Evolutionary conservation across 2,329 filamentous ascomycete species (phyloP), one percentile per base, ranked within the genome.

Genomic region (Periglandula ipomoeae): DNA sequence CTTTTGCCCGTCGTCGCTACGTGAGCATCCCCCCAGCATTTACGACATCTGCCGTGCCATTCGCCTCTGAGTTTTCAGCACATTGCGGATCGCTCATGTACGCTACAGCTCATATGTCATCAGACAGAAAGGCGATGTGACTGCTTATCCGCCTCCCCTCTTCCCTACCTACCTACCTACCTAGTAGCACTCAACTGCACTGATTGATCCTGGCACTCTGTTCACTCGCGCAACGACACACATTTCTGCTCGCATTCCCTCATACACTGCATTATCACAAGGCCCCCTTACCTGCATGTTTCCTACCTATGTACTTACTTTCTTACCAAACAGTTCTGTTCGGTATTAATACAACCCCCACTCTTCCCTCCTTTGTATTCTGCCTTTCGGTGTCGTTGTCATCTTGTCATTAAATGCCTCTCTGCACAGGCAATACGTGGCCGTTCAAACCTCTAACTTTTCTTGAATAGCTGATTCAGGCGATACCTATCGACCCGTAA

Each of bases 401-500:
- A 19, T 50, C 38, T 19, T 48, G 23, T 48, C 23, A 22, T 46
- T 37, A 46, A 41, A 35, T 30, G 26, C 40, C 27, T 49, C 30
- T 42, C 41, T 24, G 37, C 23, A 10, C 20, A 23, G 38, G 32
- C 40, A 40, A 38, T 6, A 27, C 38, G 10, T 23, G 30, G 19
- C 39, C 56, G 57, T 55, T 57, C 51, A 50, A 52, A 51, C 54
- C 63, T 71, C 69, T 75, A 69, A 72, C 70, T 46, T 59, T 55
- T 60, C 54, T 54, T 65, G 56, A 66, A 60, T 66, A 81, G 78
- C 78, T 65, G 78, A 81, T 60, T 73, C 75, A 59, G 74, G 74
- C 66, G 77, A 81, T 61, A 81, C 69, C 55, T 81, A 81, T 66
- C 76, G 78, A 65, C 75, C 77, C 61, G 78, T 77, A 68, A 76